Base-by-base conservation (phyloP, 345 rosid genomes). In the Arabis alpina region DNA sequence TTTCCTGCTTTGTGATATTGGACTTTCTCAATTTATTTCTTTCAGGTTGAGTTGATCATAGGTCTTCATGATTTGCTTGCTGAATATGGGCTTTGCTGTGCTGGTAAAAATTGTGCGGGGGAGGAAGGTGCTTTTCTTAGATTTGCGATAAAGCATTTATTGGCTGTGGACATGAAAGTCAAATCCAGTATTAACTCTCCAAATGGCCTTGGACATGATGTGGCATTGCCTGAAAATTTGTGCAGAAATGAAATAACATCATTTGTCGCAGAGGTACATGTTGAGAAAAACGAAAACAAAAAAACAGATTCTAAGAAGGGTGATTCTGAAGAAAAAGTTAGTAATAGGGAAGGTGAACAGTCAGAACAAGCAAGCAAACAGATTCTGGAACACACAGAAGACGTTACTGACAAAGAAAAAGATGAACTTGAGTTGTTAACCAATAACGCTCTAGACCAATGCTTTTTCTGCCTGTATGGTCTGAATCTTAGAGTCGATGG, bases 401-500 rank as follows among this genome's bases (percentile, higher is more conserved):
- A 80, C 63, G 82, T 84, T 63, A 56, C 82, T 4, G 93, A 89
- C 73, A 84, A 87, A 72, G 99, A 94, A 79, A 81, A 83, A 66
- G 93, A 94, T 82, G 93, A 94, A 70, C 89, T 91, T 77, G 99
- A 94, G 82, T 74, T 71, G 74, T 82, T 82, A 68, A 84, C 87
- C 76, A 96, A 91, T 71, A 88, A 85, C 74, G 91, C 97, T 65
- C 81, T 94, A 79, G 99, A 89, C 79, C 99, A 89, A 76, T 91
- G 99, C 70, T 89, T 94, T 78, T 94, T 89, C 84, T 94, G 99
- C 79, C 79, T 94, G 63, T 94, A 94, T 76, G 98, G 99, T 79
- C 89, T 94, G 68, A 94, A 89, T 80, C 90, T 94, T 75, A 87
- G 96, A 84, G 87, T 85, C 43, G 97, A 94, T 79, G 82, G 95